Base-by-base conservation (phyloP, 441 rosid genomes). In the Gossypium schwendimanii region DNA sequence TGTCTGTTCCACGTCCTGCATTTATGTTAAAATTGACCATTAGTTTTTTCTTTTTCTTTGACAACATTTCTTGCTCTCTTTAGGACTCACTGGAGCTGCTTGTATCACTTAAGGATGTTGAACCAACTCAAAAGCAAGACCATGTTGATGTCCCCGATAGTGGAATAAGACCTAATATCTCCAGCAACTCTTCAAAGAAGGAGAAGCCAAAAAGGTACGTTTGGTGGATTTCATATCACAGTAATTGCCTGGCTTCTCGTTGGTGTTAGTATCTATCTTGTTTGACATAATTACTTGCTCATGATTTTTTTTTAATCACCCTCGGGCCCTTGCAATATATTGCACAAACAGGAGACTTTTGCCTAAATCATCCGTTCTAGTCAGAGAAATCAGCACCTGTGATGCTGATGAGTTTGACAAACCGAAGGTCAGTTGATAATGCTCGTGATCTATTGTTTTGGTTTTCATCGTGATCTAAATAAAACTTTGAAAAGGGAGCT, bases 131-230 rank as follows among this genome's bases (percentile, higher is more conserved):
- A 17, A 72, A 24, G 28, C 54, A 52, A 72, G 73, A 73, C 21
- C 54, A n/a, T 57, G 69, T 31, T 39, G 67, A 74, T 70, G 79
- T 44, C 36, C 81, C 76, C 54, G 74, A 83, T 26, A 44, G 17
- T 69, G 77, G 80, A 76, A 20, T 70, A 45, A 75, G 23, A 68
- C 67, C 75, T 44, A 73, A 81, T 63, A 52, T 84, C 71, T 71
- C 81, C 61, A 11, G 58, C 76, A 80, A 85, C 72, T 82, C 85
- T 52, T 61, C 23, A 60, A 82, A 62, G 57, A 57, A 58, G 55
- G 81, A 84, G 80, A 90, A 89, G 83, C 91, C 98, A 61, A 92
- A 66, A 79, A 87, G 99, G 98, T 89, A 65, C 10, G 63, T 28
- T 36, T 65, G 70, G 57, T 44, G 33, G 9, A 23, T 17, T 31